These are phyloP conservation scores for Mucor piriformis DNA, from an alignment of 371 early-diverging fungal species.

Conservation along the genomic window DNA sequence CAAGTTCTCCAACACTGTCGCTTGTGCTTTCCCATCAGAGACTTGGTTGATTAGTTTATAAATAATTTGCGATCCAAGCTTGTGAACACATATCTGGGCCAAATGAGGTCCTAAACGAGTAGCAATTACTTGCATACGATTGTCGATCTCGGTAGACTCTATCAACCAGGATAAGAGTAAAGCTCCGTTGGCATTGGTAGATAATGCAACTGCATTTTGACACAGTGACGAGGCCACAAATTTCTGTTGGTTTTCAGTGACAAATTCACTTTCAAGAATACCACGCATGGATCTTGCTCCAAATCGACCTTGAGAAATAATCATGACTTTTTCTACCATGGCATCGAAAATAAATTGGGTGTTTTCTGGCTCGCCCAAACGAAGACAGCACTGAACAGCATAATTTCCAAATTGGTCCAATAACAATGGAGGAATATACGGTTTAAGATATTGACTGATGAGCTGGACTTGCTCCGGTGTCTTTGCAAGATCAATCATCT, in stretches of 20 bases:
- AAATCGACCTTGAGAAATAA: conserved; percentile 81
- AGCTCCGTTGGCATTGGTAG: conserved; percentile 91
- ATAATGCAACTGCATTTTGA: conserved; percentile 75
- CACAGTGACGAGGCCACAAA: conserved; percentile 85
- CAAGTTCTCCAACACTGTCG: conserved; percentile 20
- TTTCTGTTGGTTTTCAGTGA: conserved; percentile 60
- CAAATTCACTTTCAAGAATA: conserved; percentile 75
- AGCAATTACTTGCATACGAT: conserved; percentile 54
- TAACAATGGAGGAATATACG: conserved; percentile 77
- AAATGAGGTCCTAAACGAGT: conserved; percentile 75
- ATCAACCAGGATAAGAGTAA: conserved; percentile 93
- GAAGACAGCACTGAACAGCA: conserved; percentile 87
- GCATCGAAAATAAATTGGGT: conserved; percentile 89
- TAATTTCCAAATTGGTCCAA: conserved; percentile 94
- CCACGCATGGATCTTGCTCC: conserved; percentile 88
- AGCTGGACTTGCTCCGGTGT: conserved; percentile 62
- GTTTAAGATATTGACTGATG: conserved; percentile 50
- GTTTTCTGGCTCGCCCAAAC: conserved; percentile 55
- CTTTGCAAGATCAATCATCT: conserved; percentile 80
- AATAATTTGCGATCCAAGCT: conserved; percentile 83
- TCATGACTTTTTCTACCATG: conserved; percentile 71
- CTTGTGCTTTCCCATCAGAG: conserved; percentile 57
- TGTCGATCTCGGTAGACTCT: conserved; percentile 68
- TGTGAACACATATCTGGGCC: conserved; percentile 82
- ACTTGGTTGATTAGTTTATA: conserved; percentile 89